phyloP scores from a whole-genome alignment of 225 moss, liverwort and hornwort genomes.

The Bryoerythrophyllum caledonicum region DNA sequence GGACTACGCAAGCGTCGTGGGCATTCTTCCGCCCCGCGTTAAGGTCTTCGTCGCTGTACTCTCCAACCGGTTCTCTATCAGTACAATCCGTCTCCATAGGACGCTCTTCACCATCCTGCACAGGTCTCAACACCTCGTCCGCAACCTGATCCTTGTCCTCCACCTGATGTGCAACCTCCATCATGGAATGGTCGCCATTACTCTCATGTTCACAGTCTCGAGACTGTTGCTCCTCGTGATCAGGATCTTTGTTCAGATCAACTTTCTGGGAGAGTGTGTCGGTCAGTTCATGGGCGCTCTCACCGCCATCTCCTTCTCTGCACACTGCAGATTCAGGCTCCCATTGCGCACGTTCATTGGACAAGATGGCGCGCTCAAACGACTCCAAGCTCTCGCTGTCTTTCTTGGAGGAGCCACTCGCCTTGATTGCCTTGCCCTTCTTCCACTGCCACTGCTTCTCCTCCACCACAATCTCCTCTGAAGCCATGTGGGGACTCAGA shows the following conservation, averaged over 20 bases:
- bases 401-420: conserved; percentile 49
- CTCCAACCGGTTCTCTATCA: conserved; percentile 24
- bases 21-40: conserved; percentile 19
- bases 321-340: conserved; percentile 31
- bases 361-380: conserved; percentile 29
- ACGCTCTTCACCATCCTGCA: conserved; percentile 19
- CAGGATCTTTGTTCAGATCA: conserved; percentile 46
- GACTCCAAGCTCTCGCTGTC: conserved; percentile 43
- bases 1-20: conserved; percentile 25
- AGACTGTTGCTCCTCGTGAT: conserved; percentile 41
- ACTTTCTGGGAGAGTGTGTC: conserved; percentile 47
- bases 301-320: conserved; percentile 16
- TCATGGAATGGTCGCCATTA: conserved; percentile 23
- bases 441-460: conserved; percentile 81
- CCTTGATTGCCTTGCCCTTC: conserved; percentile 82
- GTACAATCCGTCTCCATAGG: conserved; percentile 17
- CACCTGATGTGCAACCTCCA: conserved; percentile 37
- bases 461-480: conserved; percentile 41
- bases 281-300: conserved; percentile 22
- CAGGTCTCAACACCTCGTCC: conserved; percentile 25
- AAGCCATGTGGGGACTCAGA: conserved; percentile 24
- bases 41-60: conserved; percentile 35
- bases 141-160: conserved; percentile 31
- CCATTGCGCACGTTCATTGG: conserved; percentile 26
- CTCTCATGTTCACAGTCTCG: conserved; percentile 23